Base-by-base conservation (phyloP, 2,329 filamentous ascomycete species). In the Botrytis squamosa region DNA sequence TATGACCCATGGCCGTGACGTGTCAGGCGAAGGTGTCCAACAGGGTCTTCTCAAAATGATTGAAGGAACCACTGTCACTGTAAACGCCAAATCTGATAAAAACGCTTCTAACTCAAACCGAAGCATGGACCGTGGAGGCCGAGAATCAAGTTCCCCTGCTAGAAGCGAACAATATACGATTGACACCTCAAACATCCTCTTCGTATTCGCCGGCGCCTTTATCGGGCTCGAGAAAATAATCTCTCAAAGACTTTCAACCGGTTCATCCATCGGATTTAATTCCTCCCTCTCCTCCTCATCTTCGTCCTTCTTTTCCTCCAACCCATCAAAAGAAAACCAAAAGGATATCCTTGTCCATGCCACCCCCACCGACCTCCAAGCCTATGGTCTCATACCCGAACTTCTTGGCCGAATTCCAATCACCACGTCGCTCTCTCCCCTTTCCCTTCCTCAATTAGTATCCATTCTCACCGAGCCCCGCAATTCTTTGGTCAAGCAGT, bases 131-230 rank as follows among this genome's bases (percentile, higher is more conserved):
- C 64, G 78, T 25, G 72, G 75, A 22, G 73, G 73, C 4, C 59
- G 75, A 40, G 78, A 78, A 29, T 67, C 62, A 16, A 72, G 65
- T 44, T 72, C 72, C 72, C 75, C 65, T 65, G 76, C 74, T 20
- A 81, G 80, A 71, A 76, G 74, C 52, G 80, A 82, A 72, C 89
- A 91, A 79, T 91, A 88, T 80, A 90, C 93, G 73, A 91, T 98
- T 74, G 92, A 96, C 79, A 99, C 96, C 0, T 95, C 94, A 77
- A 98, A 98, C 79, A 98, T 99, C 74, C 88, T 99, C 42, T 99
- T 99, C 83, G 94, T 99, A 60, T 97, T 96, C 82, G 97, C 95
- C 20, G 96, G 96, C 29, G 96, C 96, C 29, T 99, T 99, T 81
- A 93, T 97, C 52, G 95, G 95, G 3, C 86, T 98, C 1, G 93